Evolutionary conservation across 352 stramenopile genomes (phyloP).

Genomic region (Globisporangium cederbergense): DNA sequence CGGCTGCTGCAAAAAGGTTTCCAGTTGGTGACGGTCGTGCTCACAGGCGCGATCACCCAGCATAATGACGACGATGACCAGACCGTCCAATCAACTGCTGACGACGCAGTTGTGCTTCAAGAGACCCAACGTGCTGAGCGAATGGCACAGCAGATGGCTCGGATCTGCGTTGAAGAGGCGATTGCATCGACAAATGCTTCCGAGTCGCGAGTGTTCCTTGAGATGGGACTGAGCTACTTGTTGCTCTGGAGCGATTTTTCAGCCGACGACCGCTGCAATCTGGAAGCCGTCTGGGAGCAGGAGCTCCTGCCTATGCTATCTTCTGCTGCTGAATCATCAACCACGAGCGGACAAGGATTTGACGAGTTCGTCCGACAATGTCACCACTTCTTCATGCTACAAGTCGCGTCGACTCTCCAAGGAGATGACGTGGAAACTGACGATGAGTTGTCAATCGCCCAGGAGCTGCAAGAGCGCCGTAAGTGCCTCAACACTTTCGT

Average conservation of each 20-base stretch:
- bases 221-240: conserved; percentile 48
- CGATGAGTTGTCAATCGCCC: background rate
- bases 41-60: conserved; percentile 5
- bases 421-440: background rate
- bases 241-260: conserved; percentile 33
- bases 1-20: conserved; percentile 60
- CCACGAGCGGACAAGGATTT: conserved; percentile 1
- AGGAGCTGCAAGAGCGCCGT: background rate
- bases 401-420: conserved; percentile 17
- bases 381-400: conserved; percentile 49
- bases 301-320: conserved; percentile 25
- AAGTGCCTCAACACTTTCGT: conserved; percentile 4
- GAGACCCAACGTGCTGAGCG: background rate
- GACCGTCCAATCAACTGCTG: background rate
- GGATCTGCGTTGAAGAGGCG: conserved; percentile 34
- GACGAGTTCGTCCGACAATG: conserved; percentile 24
- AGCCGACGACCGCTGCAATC: conserved; percentile 18
- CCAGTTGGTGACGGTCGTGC: conserved; percentile 34
- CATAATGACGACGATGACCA: background rate
- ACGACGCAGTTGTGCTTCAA: background rate
- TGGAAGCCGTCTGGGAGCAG: conserved; percentile 38
- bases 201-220: conserved; percentile 25
- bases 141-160: conserved; percentile 33
- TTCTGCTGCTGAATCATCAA: background rate
- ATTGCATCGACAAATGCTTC: background rate